Evolutionary conservation across 805 yeast genomes (phyloP).

Genomic region (Candida piceae): DNA sequence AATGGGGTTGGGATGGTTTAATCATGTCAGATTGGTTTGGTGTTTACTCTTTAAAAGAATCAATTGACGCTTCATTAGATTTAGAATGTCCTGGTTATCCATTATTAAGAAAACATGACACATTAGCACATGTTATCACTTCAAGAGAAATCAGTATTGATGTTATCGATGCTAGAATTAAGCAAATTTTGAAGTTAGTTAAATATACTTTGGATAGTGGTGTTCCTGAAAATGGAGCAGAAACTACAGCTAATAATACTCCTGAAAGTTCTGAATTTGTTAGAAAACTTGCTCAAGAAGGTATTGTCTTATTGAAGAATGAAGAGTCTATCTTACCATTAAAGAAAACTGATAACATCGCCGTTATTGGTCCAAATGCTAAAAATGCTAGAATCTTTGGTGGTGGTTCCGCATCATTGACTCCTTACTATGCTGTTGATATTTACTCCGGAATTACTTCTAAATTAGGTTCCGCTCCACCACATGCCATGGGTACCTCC

Average conservation of each 20-base stretch:
- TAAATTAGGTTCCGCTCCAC: conserved; percentile 14
- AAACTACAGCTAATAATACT: conserved; percentile 35
- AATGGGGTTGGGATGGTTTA: conserved; percentile 55
- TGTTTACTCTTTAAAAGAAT: conserved; percentile 40
- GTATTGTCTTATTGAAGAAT: conserved; percentile 54
- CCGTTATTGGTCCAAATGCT: conserved; percentile 58
- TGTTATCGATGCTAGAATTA: conserved; percentile 43
- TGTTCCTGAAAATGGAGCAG: conserved; percentile 37
- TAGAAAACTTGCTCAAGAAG: conserved; percentile 44
- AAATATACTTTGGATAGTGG: conserved; percentile 38
- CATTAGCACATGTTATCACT: conserved; percentile 36
- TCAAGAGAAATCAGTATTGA: conserved; percentile 36
- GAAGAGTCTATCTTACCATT: conserved; percentile 44
- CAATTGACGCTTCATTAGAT: conserved; percentile 53
- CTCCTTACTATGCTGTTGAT: conserved; percentile 12
- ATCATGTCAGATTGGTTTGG: conserved; percentile 67
- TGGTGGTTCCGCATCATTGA: conserved; percentile 52
- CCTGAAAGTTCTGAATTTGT: conserved; percentile 41
- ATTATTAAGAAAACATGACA: conserved; percentile 34
- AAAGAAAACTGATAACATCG: conserved; percentile 34
- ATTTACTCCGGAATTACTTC: conserved; percentile 9
- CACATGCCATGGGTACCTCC: conserved; percentile 32
- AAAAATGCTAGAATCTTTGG: conserved; percentile 45
- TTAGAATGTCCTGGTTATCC: conserved; percentile 67
- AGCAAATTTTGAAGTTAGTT: conserved; percentile 42